A percentile compares a stretch with the other conserved stretches of the same genome.
phyloP scores from a whole-genome alignment of 768 basidiomycete genomes.

The Russula foetens region DNA sequence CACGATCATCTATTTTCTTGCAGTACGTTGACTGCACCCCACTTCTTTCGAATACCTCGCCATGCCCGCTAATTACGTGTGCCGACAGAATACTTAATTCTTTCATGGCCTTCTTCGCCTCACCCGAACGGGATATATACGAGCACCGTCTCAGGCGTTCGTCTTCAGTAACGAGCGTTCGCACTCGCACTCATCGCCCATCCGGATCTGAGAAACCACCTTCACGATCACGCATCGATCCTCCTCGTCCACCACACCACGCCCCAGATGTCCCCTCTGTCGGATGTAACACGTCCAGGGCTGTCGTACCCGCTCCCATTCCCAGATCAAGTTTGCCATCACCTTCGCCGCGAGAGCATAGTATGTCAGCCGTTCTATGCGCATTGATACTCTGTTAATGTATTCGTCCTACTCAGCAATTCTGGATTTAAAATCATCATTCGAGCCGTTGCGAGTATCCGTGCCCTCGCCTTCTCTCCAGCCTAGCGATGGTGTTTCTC shows the following conservation, averaged over 20 bases:
- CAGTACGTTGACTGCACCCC: not conserved
- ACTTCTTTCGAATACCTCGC: not conserved
- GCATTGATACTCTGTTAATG: not conserved
- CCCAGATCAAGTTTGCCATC: not conserved
- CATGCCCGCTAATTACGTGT: not conserved
- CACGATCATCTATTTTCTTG: conserved; percentile 5
- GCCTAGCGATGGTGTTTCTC: not conserved
- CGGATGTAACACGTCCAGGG: not conserved
- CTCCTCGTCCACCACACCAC: not conserved
- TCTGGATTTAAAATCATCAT: not conserved
- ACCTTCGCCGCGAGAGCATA: not conserved
- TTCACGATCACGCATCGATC: not conserved
- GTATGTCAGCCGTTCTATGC: not conserved
- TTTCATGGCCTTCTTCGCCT: conserved; percentile 19
- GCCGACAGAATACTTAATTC: not conserved
- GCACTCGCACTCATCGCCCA: not conserved
- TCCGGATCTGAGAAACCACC: not conserved
- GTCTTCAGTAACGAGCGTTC: conserved; percentile 8
- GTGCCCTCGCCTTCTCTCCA: not conserved
- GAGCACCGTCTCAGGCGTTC: conserved; percentile 19
- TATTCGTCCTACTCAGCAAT: not conserved
- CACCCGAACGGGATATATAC: conserved; percentile 9
- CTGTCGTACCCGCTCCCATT: not conserved
- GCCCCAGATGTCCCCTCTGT: not conserved
- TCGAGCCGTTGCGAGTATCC: not conserved